A percentile compares a stretch with the other conserved stretches of the same genome.
These are phyloP conservation scores for Ganoderma lucidum DNA, from an alignment of 1,284 basidiomycete species.

Conservation along the genomic window DNA sequence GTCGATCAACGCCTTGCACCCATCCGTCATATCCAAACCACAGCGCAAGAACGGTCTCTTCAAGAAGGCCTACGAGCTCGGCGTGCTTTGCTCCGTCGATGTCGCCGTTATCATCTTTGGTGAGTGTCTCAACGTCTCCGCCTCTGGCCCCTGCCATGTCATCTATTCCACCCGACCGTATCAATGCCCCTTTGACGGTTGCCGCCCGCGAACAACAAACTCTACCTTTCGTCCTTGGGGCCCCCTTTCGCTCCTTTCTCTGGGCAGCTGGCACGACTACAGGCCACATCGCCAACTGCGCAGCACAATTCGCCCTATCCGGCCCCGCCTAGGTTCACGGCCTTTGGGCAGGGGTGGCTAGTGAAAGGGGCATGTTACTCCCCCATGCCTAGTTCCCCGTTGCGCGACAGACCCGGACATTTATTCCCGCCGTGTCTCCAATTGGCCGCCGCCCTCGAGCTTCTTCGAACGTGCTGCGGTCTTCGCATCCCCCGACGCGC, in stretches of 20 bases:
- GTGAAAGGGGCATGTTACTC: not conserved
- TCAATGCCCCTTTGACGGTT: not conserved
- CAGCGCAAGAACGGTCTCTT: slow-evolving; percentile 89
- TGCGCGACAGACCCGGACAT: not conserved
- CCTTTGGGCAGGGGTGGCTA: not conserved
- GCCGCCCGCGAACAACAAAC: not conserved
- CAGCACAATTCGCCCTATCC: not conserved
- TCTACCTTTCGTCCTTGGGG: not conserved
- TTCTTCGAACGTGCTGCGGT: slow-evolving; percentile 2
- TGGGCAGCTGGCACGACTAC: not conserved
- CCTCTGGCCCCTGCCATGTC: slow-evolving; percentile 22
- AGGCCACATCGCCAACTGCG: not conserved
- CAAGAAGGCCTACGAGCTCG: slow-evolving; percentile 92
- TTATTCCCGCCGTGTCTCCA: not conserved
- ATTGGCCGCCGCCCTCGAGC: not conserved
- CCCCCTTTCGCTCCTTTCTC: not conserved
- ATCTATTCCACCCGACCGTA: not conserved
- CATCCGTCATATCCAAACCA: slow-evolving; percentile 36
- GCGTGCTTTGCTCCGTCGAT: slow-evolving; percentile 77
- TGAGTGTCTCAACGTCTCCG: slow-evolving; percentile 32
- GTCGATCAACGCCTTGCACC: slow-evolving; percentile 35
- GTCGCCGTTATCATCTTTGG: slow-evolving; percentile 77
- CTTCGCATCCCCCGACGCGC: not conserved
- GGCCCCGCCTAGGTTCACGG: not conserved
- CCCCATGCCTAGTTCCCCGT: not conserved